Percentiles rank a stretch among this genome's conserved stretches.
Evolutionary conservation across 108 stramenopile genomes (phyloP).

Genomic region (Nitzschia sp.): DNA sequence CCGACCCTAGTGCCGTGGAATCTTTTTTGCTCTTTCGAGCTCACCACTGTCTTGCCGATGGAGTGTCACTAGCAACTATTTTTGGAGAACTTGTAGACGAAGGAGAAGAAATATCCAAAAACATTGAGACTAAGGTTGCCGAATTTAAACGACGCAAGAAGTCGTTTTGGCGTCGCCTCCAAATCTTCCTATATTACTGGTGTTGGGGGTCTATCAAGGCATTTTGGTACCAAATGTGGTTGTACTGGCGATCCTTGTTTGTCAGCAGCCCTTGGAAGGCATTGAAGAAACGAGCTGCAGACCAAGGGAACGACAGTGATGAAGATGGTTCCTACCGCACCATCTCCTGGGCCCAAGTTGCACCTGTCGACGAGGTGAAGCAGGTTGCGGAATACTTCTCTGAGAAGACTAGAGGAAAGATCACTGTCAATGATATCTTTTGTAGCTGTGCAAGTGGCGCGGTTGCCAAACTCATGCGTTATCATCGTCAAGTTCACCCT

Average conservation of each 20-base stretch:
- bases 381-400: slow-evolving; percentile 46
- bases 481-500: slow-evolving; percentile 44
- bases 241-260: slow-evolving; percentile 33
- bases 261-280: slow-evolving; percentile 50
- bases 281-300: slow-evolving; percentile 4
- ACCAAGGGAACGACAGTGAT: slow-evolving; percentile 8
- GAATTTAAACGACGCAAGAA: slow-evolving; percentile 24
- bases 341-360: slow-evolving; percentile 70
- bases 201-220: slow-evolving; percentile 58
- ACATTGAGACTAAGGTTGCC: slow-evolving; percentile 41
- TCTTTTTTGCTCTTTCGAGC: slow-evolving; percentile 75
- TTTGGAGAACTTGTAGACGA: slow-evolving; percentile 78
- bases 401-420: slow-evolving; percentile 19
- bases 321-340: slow-evolving; percentile 33
- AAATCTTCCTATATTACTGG: slow-evolving; percentile 53
- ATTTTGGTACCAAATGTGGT: slow-evolving; percentile 52
- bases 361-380: slow-evolving; percentile 74
- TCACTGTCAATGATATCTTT: slow-evolving; percentile 85
- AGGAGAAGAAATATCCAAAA: slow-evolving; percentile 59
- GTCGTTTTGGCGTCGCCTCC: slow-evolving; percentile 29
- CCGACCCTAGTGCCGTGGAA: slow-evolving; percentile 37
- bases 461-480: slow-evolving; percentile 60
- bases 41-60: slow-evolving; percentile 84
- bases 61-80: slow-evolving; percentile 67
- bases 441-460: slow-evolving; percentile 70